Base-by-base conservation (phyloP, 2,329 filamentous ascomycete species). In the Zymoseptoria tritici region DNA sequence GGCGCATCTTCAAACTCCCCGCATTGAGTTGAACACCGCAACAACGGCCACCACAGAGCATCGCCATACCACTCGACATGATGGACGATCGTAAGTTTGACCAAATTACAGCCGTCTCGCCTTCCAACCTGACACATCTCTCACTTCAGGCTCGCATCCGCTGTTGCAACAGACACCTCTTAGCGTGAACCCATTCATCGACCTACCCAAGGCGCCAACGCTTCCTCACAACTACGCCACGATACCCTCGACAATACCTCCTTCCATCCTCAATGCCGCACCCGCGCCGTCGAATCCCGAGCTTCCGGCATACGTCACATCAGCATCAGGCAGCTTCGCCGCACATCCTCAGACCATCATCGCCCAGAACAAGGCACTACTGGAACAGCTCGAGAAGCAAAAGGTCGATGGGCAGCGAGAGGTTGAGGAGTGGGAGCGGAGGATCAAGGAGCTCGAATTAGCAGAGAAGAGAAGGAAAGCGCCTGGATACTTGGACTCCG, bases 191-290 rank as follows among this genome's bases (percentile, higher is more conserved):
- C 94, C 94, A 24, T 97, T 97, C 78, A 85, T 97, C 69, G 89
- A 88, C 61, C 87, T 99, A 31, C 94, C 94, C 9, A 88, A 90
- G 29, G 88, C 93, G 24, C 89, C 92, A 20, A 96, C 92, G 0
- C 85, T 99, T 7, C 93, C 94, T 22, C 97, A 97, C 79, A 96
- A 91, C 67, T 97, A 97, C 82, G 93, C 92, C 73, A 83, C 86
- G 9, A 87, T 97, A 71, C 90, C 93, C 0, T 93, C 91, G 0
- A 89, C 91, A 2, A 84, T 97, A 0, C 93, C 94, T 0, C 85
- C 85, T 1, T 89, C 89, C 1, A 81, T 85, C 36, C 83, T 85
- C 7, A 81, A 81, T 60, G 77, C 59, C 70, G 63, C 64, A 20
- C 75, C 69, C 65, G 75, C 71, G 60, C 69, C 66, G 59, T 73